Evolutionary conservation across 2,329 filamentous ascomycete genomes (phyloP).

Genomic region (Stachybotrys chartarum): DNA sequence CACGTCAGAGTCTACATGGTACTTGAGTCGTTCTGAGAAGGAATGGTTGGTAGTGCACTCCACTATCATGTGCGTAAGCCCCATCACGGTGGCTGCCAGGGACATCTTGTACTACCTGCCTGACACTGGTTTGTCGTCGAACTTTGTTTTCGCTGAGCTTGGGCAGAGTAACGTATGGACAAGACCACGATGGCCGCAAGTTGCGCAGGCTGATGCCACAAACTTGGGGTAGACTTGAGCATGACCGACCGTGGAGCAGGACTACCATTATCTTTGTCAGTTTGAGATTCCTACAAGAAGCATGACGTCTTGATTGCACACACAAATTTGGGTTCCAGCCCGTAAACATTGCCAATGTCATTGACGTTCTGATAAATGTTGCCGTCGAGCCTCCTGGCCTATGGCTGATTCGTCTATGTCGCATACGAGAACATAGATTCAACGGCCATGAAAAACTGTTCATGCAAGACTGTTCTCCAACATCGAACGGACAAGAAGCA

Average conservation of each 20-base stretch:
- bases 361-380: conserved; percentile 36
- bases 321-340: conserved; percentile 35
- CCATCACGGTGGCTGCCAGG: conserved; percentile 2
- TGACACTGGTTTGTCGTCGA: conserved; percentile 1
- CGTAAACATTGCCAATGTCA: conserved; percentile 10
- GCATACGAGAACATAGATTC: conserved; percentile 18
- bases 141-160: conserved; percentile 24
- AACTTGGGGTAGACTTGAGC: conserved; percentile 48
- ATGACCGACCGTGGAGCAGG: conserved; percentile 50
- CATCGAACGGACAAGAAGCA: conserved; percentile 43
- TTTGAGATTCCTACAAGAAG: too few relatives aligned
- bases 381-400: conserved; percentile 26
- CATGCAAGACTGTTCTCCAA: conserved; percentile 41
- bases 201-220: conserved; percentile 21
- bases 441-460: conserved; percentile 32
- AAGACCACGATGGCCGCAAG: conserved; percentile 29
- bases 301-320: background rate
- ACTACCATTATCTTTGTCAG: conserved; percentile 8
- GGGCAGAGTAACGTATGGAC: conserved; percentile 40
- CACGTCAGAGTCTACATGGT: conserved; percentile 16
- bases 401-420: conserved; percentile 42
- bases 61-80: conserved; percentile 19
- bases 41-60: conserved; percentile 39
- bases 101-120: background rate
- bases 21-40: conserved; percentile 14